phyloP scores from a whole-genome alignment of 257 asterid species.

The Mentha longifolia region DNA sequence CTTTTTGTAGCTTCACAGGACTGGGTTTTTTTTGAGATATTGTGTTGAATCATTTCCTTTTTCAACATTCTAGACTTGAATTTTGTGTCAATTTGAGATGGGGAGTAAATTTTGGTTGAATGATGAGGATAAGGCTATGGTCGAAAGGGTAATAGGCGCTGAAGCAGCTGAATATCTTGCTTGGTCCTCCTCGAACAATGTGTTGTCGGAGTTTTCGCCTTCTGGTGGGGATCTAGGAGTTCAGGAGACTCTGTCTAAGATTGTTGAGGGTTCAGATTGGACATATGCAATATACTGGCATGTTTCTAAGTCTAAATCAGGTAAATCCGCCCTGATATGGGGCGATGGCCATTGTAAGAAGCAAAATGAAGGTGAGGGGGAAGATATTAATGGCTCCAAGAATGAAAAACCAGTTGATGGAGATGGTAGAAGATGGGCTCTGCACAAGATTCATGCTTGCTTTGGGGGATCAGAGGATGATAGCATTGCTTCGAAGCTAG shows the following conservation, averaged over 20 bases:
- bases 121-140: constrained; percentile 59
- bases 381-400: constrained; percentile 26
- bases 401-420: constrained; percentile 37
- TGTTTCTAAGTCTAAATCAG: constrained; percentile 85
- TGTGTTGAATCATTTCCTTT: neutral
- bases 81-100: constrained; percentile 47
- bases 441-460: constrained; percentile 70
- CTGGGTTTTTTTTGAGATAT: constrained; percentile 5
- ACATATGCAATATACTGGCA: constrained; percentile 96
- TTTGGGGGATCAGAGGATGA: constrained; percentile 79
- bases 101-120: constrained; percentile 63
- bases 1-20: constrained; percentile 13
- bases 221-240: constrained; percentile 73
- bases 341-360: constrained; percentile 89
- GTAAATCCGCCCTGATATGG: constrained; percentile 93
- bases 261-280: constrained; percentile 88
- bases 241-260: constrained; percentile 63
- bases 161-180: constrained; percentile 71
- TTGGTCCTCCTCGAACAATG: constrained; percentile 74
- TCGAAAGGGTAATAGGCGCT: constrained; percentile 69
- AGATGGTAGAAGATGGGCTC: constrained; percentile 59
- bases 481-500: constrained; percentile 64
- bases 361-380: constrained; percentile 45
- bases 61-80: constrained; percentile 16
- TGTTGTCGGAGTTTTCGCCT: constrained; percentile 68